phyloP scores from a whole-genome alignment of 208 protist species.

The Entamoeba histolytica region DNA sequence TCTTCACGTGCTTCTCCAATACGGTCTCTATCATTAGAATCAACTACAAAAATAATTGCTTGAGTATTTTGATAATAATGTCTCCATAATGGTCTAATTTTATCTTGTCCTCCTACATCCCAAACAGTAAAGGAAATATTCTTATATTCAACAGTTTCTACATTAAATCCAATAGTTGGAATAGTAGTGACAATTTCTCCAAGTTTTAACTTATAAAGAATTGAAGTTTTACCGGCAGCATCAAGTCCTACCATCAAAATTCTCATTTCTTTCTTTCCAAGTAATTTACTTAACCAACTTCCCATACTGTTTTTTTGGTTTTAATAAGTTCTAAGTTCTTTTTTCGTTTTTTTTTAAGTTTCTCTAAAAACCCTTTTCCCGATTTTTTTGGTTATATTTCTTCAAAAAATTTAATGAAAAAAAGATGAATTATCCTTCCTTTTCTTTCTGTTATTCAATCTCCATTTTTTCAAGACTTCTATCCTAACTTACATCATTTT shows the following conservation, averaged over 20 bases:
- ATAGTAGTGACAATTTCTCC: conserved; percentile 32
- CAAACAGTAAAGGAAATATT: conserved; percentile 20
- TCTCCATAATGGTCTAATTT: conserved; percentile 21
- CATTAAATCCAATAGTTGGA: conserved; percentile 25
- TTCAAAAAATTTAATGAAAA: no score
- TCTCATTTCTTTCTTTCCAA: not conserved
- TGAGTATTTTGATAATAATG: conserved; percentile 21
- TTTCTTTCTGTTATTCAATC: no score
- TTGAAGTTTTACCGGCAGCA: conserved; percentile 24
- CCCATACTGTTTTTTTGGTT: not conserved
- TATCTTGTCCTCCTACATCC: conserved; percentile 22
- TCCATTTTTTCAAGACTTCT: no score
- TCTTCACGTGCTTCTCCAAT: not conserved
- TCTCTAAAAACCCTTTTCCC: no score
- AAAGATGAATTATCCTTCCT: no score
- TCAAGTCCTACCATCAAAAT: conserved; percentile 10
- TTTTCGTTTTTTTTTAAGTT: no score
- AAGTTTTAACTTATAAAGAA: conserved; percentile 26
- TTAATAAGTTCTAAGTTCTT: no score
- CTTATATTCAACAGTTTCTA: not conserved
- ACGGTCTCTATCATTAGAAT: conserved; percentile 4
- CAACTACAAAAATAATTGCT: conserved; percentile 21
- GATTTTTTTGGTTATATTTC: no score
- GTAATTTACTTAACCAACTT: not conserved
- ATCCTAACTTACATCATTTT: no score